Conservation (phyloP, 441 rosid genomes). For the Rhodomyrtus psidioides region DNA sequence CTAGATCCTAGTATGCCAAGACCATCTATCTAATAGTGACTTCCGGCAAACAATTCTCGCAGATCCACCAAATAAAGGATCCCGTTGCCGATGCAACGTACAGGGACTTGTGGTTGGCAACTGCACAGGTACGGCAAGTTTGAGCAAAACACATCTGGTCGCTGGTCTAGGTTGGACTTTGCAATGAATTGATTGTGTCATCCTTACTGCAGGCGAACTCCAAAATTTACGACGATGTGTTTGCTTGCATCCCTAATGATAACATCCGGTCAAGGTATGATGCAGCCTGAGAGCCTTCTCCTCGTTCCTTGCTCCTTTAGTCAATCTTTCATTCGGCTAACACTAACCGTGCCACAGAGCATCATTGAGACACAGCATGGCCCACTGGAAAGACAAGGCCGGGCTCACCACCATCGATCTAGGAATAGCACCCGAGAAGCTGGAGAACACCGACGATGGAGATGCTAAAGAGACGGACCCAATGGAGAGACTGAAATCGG, state of each 20-base stretch:
- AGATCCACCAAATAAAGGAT: constrained; percentile 66
- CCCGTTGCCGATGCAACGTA: constrained; percentile 79
- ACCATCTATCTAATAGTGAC: neutral
- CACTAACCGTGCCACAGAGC: constrained; percentile 29
- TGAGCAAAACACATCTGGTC: neutral
- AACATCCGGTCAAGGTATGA: constrained; percentile 80
- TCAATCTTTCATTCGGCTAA: neutral
- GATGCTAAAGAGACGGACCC: constrained; percentile 52
- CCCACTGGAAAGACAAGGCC: constrained; percentile 71
- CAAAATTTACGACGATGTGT: constrained; percentile 80
- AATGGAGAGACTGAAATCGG: constrained; percentile 54
- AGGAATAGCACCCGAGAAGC: constrained; percentile 78
- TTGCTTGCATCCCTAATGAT: constrained; percentile 89
- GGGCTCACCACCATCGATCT: constrained; percentile 87
- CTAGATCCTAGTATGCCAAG: neutral
- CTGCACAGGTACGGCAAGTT: constrained; percentile 63
- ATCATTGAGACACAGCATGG: constrained; percentile 65
- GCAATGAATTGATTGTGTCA: neutral
- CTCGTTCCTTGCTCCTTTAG: neutral
- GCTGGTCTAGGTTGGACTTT: neutral
- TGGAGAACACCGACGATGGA: constrained; percentile 58
- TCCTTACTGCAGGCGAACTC: constrained; percentile 59
- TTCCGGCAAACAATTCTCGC: constrained; percentile 1
- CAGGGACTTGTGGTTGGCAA: constrained; percentile 77
- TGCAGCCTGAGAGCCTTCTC: neutral